Evolutionary conservation across 306 rosid species (phyloP), one percentile per base, ranked within the genome.

Genomic region (Casuarina glauca): DNA sequence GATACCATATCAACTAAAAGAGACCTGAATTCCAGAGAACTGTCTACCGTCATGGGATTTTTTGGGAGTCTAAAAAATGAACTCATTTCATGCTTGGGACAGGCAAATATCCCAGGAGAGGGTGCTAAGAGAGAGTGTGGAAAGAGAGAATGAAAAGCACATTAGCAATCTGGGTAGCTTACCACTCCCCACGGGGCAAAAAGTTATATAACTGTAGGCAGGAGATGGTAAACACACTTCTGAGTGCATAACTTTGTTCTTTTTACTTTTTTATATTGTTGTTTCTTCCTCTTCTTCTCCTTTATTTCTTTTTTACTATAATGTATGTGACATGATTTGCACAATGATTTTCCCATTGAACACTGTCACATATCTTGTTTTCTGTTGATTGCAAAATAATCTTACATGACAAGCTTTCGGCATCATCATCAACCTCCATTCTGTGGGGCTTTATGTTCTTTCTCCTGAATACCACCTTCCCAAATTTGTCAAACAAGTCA

Each of bases 351-450:
- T 63, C 19, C 69, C 69, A 63, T 54, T 26, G 39, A 1, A 74
- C 42, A 32, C 54, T 44, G 38, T 20, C 51, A 73, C 58, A 4
- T 70, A 66, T 48, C 48, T 50, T 41, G 26, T 38, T 26, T 50
- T 70, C 58, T 70, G 42, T 78, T 70, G 54, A 73, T 45, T 45
- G 32, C 5, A 74, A 75, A 72, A 78, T 73, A 38, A 77, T 72
- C 97, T 88, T 88, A 92, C 98, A 95, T 70, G 97, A 91, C 68
- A 95, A 87, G 90, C 97, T 91, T 81, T 95, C 97, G 1, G 98
- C 87, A 75, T 95, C 98, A 75, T 94, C 97, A 62, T 95, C 97
- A 61, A 92, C 74, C 84, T 95, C 98, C 66, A 83, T 93, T 55
- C 77, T 86, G 9, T 84, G 88, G 81, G 89, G 84, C 82, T 88